Evolutionary conservation across 805 yeast genomes (phyloP).

Genomic region (Saccharomycopsis capsularis): DNA sequence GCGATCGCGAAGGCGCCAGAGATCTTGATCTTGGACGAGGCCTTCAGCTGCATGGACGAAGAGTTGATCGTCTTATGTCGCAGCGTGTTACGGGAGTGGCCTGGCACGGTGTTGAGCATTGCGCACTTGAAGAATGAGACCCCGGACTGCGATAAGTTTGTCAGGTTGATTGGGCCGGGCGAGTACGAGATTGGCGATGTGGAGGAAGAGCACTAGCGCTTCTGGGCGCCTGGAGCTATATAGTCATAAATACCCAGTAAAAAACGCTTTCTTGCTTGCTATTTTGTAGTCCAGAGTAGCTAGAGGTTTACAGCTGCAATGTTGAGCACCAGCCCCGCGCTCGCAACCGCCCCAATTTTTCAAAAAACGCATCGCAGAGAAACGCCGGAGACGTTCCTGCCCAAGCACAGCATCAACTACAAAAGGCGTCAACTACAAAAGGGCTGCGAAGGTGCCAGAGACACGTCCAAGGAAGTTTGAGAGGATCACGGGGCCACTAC

Average conservation of each 20-base stretch:
- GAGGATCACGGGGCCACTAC: too few relatives aligned
- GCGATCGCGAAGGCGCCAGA: constrained; percentile 74
- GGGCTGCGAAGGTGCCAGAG: too few relatives aligned
- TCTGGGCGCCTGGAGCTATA: too few relatives aligned
- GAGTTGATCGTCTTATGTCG: constrained; percentile 51
- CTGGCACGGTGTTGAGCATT: constrained; percentile 68
- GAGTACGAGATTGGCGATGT: constrained; percentile 28
- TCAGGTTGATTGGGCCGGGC: constrained; percentile 33
- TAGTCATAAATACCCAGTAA: too few relatives aligned
- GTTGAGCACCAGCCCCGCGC: too few relatives aligned
- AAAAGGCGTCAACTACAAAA: neutral
- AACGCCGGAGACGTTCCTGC: too few relatives aligned
- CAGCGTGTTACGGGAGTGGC: constrained; percentile 43
- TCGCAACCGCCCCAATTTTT: too few relatives aligned
- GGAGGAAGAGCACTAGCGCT: neutral
- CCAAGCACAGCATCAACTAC: neutral
- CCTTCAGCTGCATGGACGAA: constrained; percentile 83
- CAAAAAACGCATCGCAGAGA: too few relatives aligned
- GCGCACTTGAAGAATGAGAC: constrained; percentile 83
- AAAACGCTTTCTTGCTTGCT: too few relatives aligned
- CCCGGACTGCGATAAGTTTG: constrained; percentile 55
- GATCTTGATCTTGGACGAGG: constrained; percentile 81
- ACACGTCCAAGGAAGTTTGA: too few relatives aligned
- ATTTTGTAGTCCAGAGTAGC: too few relatives aligned
- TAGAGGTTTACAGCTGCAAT: too few relatives aligned